Evolutionary conservation across 2,329 filamentous ascomycete species (phyloP).

Genomic region (Dryadomyces quercus-mongolicae): DNA sequence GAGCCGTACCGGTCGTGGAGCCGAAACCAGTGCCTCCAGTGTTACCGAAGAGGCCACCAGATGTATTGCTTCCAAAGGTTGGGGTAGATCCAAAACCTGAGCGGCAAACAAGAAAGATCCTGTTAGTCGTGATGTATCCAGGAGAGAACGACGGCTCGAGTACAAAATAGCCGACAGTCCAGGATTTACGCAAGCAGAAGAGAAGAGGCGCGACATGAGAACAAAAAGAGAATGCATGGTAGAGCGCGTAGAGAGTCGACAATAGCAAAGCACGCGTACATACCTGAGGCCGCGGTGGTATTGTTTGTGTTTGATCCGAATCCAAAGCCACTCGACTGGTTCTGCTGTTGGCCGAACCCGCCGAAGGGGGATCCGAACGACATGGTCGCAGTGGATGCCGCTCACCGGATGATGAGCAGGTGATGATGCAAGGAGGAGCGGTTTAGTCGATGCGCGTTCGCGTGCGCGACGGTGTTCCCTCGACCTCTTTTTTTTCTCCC

Average conservation of each 20-base stretch:
- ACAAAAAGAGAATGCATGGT: conserved; percentile 9
- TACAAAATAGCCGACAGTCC: background rate
- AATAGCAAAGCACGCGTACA: conserved; percentile 18
- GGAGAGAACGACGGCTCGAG: conserved; percentile 1
- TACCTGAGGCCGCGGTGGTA: conserved; percentile 37
- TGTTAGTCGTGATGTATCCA: conserved; percentile 12
- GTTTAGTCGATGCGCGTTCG: background rate
- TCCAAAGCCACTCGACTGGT: conserved; percentile 39
- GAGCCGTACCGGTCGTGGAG: conserved; percentile 12
- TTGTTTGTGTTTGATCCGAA: conserved; percentile 35
- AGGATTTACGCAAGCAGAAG: background rate
- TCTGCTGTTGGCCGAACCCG: conserved; percentile 46
- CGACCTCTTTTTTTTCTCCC: background rate
- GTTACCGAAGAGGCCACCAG: conserved; percentile 33
- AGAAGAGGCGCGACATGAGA: background rate
- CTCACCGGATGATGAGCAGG: background rate
- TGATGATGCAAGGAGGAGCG: background rate
- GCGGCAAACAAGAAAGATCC: conserved; percentile 6
- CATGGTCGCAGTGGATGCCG: conserved; percentile 26
- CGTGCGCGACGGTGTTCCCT: background rate
- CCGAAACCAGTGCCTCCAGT: conserved; percentile 12
- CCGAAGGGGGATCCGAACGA: conserved; percentile 39
- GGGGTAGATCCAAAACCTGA: conserved; percentile 24
- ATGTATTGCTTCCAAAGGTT: conserved; percentile 24
- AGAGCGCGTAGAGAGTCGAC: background rate